Evolutionary conservation across 208 protist species (phyloP).

Genomic region (Acanthamoeba divionensis): DNA sequence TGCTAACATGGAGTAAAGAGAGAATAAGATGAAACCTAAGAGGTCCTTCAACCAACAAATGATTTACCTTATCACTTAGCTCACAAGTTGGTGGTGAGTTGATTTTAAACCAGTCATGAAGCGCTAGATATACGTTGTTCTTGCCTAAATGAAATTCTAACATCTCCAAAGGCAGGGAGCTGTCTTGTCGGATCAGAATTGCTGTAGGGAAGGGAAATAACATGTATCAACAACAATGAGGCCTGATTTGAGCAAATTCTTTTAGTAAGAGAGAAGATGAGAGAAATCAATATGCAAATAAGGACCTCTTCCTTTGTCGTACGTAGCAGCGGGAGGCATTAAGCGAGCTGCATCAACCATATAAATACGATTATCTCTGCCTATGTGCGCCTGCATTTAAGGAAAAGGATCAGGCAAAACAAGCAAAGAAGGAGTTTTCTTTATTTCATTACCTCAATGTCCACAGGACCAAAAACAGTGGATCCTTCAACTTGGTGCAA

Average conservation of each 20-base stretch:
- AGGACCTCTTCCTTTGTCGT: constrained; percentile 18
- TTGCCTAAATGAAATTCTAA: constrained; percentile 20
- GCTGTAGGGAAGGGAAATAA: neutral
- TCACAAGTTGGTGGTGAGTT: too few relatives aligned
- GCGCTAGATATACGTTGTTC: neutral
- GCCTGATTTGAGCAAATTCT: neutral
- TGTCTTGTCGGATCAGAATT: neutral
- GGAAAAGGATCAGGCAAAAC: neutral
- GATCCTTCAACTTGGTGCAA: neutral
- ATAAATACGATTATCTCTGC: neutral
- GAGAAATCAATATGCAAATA: too few relatives aligned
- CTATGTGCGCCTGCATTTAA: neutral
- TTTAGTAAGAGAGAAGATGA: too few relatives aligned
- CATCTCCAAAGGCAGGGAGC: neutral
- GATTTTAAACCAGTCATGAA: too few relatives aligned
- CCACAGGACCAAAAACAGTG: neutral
- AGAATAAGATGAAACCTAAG: too few relatives aligned
- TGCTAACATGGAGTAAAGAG: neutral
- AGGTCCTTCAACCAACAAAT: too few relatives aligned
- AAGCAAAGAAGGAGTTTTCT: neutral
- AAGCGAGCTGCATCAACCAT: constrained; percentile 25
- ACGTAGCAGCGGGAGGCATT: constrained; percentile 16
- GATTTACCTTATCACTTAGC: too few relatives aligned
- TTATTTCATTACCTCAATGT: neutral
- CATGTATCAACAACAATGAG: neutral